Conservation (phyloP, 2,329 filamentous ascomycete species). For the Balansia obtecta region DNA sequence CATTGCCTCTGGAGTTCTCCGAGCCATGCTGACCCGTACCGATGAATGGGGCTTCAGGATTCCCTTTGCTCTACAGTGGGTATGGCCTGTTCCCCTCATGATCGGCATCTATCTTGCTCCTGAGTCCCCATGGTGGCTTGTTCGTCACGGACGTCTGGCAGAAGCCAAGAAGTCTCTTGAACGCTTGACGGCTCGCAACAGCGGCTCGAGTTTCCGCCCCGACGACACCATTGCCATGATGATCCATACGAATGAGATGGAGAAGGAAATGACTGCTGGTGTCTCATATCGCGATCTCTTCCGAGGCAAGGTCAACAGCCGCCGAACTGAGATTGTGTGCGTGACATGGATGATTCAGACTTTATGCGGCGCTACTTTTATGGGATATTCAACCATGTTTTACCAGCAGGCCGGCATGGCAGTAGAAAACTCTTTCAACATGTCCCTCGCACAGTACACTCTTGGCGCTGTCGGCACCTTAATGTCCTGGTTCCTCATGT, state of each 20-base stretch:
- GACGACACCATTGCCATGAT: slow-evolving; percentile 38
- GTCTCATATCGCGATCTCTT: slow-evolving; percentile 35
- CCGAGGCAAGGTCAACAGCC: slow-evolving; percentile 27
- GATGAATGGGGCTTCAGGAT: slow-evolving; percentile 34
- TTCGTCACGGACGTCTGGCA: slow-evolving; percentile 26
- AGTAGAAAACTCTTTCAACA: slow-evolving; percentile 24
- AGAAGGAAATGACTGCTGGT: slow-evolving; percentile 26
- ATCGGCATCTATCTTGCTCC: slow-evolving; percentile 31
- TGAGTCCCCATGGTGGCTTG: slow-evolving; percentile 38
- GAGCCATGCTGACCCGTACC: slow-evolving; percentile 22
- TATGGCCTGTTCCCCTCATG: slow-evolving; percentile 33
- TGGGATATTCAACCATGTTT: slow-evolving; percentile 47
- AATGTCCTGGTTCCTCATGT: slow-evolving; percentile 32
- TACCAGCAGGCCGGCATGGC: slow-evolving; percentile 30
- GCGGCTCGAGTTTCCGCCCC: slow-evolving; percentile 20
- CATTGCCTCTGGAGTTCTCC: slow-evolving; percentile 29
- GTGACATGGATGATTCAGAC: slow-evolving; percentile 31
- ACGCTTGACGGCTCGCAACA: slow-evolving; percentile 28
- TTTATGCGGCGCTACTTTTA: slow-evolving; percentile 29
- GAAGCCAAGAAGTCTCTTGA: slow-evolving; percentile 26
- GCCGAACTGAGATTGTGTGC: slow-evolving; percentile 33
- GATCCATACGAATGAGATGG: slow-evolving; percentile 36
- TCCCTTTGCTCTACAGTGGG: slow-evolving; percentile 37
- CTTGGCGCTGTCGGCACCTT: slow-evolving; percentile 33
- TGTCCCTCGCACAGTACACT: slow-evolving; percentile 29